A percentile compares a stretch with the other conserved stretches of the same genome.
Evolutionary conservation across 148 eudicot species (phyloP).

Genomic region (Cornus kousa): DNA sequence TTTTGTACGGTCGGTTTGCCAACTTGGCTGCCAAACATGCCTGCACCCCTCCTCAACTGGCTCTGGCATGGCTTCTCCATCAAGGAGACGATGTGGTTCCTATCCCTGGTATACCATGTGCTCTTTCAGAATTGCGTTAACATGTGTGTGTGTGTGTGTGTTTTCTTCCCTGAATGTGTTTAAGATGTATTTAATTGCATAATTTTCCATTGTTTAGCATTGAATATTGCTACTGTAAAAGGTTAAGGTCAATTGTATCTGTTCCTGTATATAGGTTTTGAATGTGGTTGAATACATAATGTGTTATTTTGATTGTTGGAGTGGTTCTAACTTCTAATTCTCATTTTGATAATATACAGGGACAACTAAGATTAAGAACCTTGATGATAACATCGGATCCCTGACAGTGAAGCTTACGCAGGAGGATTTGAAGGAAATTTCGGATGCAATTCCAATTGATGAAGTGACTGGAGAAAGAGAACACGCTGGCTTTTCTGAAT

Average conservation of each 20-base stretch:
- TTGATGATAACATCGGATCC: conserved; percentile 17
- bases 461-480: conserved; percentile 11
- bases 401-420: conserved; percentile 19
- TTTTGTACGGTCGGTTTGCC: conserved; percentile 21
- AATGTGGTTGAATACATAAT: background rate
- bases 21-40: conserved; percentile 27
- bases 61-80: conserved; percentile 48
- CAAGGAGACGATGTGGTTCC: conserved; percentile 44
- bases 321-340: background rate
- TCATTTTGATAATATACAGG: conserved; percentile 8
- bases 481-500: background rate
- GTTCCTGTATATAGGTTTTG: background rate
- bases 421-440: conserved; percentile 18
- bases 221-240: no score
- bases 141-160: no score
- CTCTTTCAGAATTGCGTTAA: background rate
- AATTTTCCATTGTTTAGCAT: no score
- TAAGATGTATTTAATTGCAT: no score
- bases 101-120: conserved; percentile 34
- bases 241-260: no score
- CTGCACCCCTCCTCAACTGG: conserved; percentile 44
- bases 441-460: conserved; percentile 5
- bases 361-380: conserved; percentile 25
- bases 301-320: background rate
- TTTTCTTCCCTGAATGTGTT: no score